Base-by-base conservation (phyloP, 2,329 filamentous ascomycete species). In the Whalleya microplaca region DNA sequence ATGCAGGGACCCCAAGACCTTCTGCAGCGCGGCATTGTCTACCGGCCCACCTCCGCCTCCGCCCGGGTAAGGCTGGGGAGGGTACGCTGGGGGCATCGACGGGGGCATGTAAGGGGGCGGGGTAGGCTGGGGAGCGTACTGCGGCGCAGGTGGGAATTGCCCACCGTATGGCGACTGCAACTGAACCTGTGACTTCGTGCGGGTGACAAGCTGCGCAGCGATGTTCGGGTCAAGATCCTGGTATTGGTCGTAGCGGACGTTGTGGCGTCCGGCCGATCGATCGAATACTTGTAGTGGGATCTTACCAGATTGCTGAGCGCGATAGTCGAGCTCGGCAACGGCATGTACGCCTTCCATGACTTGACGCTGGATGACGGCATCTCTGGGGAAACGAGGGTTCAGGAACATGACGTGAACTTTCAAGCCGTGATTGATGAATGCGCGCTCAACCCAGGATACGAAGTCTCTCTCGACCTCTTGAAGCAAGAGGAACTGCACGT, bases 301-400 rank as follows among this genome's bases (percentile, higher is more conserved):
- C 69, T 88, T 92, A 62, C 87, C 86, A 1, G 82, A 82, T 32
- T 81, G 79, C 67, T 96, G 89, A 20, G 91, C 84, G 45, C 81
- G 79, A 48, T 85, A 79, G 58, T 90, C 87, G 14, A 98, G 82
- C 66, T 92, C 88, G 4, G 91, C 86, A 14, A 97, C 90, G 8
- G 90, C 94, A 49, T 91, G 83, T 1, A 97, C 94, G 18, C 95
- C 94, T 72, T 98, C 93, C 10, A 93, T 78, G 40, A 96, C 90
- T 70, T 96, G 92, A 50, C 90, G 84, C 64, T 91, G 87, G 50
- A 97, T 85, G n/a, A 96, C 87, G 4, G 88, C 84, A 37, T 89
- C 85, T 59, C 93, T 86, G 18, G 90, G 84, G 45, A 96, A 85
- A 20, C 90, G 86, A 27, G 91, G 87, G 53, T 87, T 89, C 45